A percentile compares a stretch with the other conserved stretches of the same genome.
Conservation (phyloP, 2,329 filamentous ascomycete species). For the Monilinia aucupariae region DNA sequence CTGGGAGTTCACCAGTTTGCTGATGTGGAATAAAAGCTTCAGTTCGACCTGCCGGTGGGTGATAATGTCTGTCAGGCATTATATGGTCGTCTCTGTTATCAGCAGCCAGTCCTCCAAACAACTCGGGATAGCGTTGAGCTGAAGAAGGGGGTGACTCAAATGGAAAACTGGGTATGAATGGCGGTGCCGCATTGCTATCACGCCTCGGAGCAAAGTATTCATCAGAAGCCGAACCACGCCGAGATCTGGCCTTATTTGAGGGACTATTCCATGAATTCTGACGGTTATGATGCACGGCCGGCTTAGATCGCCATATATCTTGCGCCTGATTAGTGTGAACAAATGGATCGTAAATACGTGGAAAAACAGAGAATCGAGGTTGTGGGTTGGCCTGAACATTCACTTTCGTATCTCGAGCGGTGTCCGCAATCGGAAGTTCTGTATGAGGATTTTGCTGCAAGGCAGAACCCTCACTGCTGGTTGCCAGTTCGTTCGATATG, state of each 20-base stretch:
- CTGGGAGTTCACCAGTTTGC: constrained; percentile 38
- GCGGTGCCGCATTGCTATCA: constrained; percentile 9
- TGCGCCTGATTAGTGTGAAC: background rate
- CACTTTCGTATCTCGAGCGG: background rate
- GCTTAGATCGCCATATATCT: background rate
- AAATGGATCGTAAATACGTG: constrained; percentile 1
- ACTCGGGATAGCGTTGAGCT: constrained; percentile 45
- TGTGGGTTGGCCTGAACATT: background rate
- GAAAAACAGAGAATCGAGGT: constrained; percentile 7
- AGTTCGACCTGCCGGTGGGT: constrained; percentile 29
- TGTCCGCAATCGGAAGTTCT: background rate
- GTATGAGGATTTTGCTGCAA: background rate
- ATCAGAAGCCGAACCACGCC: constrained; percentile 7
- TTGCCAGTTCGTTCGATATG: background rate
- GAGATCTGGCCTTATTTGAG: background rate
- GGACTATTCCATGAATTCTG: background rate
- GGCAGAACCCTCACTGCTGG: background rate
- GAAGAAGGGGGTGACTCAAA: constrained; percentile 47
- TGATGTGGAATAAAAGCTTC: constrained; percentile 39
- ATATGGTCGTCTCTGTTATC: constrained; percentile 27
- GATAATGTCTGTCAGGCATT: constrained; percentile 30
- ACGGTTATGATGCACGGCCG: background rate
- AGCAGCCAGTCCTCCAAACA: constrained; percentile 38
- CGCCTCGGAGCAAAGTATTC: background rate
- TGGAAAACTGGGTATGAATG: constrained; percentile 13